Conservation (phyloP, 108 stramenopile genomes). For the Aureococcus anophagefferens region DNA sequence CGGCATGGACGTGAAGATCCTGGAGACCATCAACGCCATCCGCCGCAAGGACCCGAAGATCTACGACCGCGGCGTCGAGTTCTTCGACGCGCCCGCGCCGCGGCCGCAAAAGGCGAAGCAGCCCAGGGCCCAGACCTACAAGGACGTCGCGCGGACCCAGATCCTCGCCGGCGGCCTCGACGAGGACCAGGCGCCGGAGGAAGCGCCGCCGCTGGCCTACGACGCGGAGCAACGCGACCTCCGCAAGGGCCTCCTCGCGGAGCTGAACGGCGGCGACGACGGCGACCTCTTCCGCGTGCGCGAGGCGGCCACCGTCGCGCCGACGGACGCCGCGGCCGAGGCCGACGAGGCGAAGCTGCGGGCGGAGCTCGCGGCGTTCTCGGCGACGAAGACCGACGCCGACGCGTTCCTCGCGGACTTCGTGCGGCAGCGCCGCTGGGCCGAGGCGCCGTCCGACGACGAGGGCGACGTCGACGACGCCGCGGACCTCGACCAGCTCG, state of each 20-base stretch:
- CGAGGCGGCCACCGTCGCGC: slow-evolving; percentile 39
- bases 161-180: slow-evolving; percentile 51
- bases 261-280: slow-evolving; percentile 18
- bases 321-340: slow-evolving; percentile 47
- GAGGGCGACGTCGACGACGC: slow-evolving; percentile 43
- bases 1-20: slow-evolving; percentile 3
- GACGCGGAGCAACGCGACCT: slow-evolving; percentile 78
- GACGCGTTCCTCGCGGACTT: slow-evolving; percentile 72
- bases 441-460: slow-evolving; percentile 29
- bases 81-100: slow-evolving; percentile 4
- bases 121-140: slow-evolving; percentile 57
- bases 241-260: slow-evolving; percentile 33
- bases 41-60: slow-evolving; percentile 9
- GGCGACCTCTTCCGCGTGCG: slow-evolving; percentile 28
- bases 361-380: slow-evolving; percentile 9
- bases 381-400: slow-evolving; percentile 24
- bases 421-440: slow-evolving; percentile 67
- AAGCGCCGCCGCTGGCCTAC: slow-evolving; percentile 57
- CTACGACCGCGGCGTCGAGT: neutral
- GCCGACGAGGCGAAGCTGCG: slow-evolving; percentile 52
- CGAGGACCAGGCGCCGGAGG: slow-evolving; percentile 14
- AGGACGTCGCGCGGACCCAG: slow-evolving; percentile 90
- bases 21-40: slow-evolving; percentile 13
- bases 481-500: slow-evolving; percentile 73
- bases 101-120: neutral